phyloP scores from a whole-genome alignment of 208 protist genomes.

The Phytomonas sp. region DNA sequence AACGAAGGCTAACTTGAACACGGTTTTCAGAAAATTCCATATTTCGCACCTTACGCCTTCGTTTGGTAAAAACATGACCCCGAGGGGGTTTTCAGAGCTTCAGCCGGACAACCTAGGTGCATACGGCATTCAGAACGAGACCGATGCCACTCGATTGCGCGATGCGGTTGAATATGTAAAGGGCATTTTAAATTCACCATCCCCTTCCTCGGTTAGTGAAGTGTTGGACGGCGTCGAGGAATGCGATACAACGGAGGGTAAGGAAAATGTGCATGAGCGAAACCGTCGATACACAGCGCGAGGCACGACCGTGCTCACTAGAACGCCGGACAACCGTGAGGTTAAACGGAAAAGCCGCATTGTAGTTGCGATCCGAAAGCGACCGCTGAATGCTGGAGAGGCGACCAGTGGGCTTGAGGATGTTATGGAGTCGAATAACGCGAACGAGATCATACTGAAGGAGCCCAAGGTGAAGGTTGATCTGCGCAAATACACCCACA shows the following conservation, averaged over 20 bases:
- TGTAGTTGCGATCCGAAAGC: constrained; percentile 82
- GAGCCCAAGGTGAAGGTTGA: constrained; percentile 93
- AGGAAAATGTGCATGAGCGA: background rate
- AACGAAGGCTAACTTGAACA: background rate
- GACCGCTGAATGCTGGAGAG: constrained; percentile 76
- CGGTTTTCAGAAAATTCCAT: background rate
- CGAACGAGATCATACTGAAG: constrained; percentile 52
- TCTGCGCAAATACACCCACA: constrained; percentile 92
- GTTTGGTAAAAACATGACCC: constrained; percentile 18
- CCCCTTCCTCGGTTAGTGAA: constrained; percentile 25
- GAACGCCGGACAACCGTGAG: constrained; percentile 16
- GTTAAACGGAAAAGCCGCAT: constrained; percentile 74
- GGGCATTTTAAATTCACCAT: constrained; percentile 17
- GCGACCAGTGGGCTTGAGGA: constrained; percentile 50
- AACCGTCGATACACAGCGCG: constrained; percentile 25
- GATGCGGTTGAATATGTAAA: constrained; percentile 32
- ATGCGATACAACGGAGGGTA: constrained; percentile 5
- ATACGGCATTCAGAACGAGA: constrained; percentile 28
- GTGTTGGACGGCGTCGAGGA: constrained; percentile 20
- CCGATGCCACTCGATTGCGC: constrained; percentile 23
- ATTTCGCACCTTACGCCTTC: background rate
- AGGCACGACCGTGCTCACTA: constrained; percentile 53
- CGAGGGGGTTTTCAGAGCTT: constrained; percentile 19
- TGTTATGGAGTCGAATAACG: constrained; percentile 71
- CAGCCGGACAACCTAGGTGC: constrained; percentile 22